A percentile compares a stretch with the other conserved stretches of the same genome.
Evolutionary conservation across 2,329 filamentous ascomycete species (phyloP).

Genomic region (Colletotrichum horii): DNA sequence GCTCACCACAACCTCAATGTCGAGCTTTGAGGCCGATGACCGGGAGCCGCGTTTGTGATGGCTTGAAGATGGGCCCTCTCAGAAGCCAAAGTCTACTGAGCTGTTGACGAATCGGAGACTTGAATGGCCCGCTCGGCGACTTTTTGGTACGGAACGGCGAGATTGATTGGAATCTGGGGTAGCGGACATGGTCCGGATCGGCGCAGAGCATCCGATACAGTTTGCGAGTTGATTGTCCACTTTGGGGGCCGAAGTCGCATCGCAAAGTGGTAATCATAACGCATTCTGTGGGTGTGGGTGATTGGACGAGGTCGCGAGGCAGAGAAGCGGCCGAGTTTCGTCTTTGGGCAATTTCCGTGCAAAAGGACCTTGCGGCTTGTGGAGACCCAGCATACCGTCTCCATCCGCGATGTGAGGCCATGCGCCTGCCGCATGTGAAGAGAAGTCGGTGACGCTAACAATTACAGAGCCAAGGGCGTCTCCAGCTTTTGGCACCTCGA

Average conservation of each 20-base stretch:
- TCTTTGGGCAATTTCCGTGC: neutral
- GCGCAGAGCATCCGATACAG: neutral
- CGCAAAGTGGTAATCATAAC: neutral
- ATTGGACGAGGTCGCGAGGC: neutral
- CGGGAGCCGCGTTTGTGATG: neutral
- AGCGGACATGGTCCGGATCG: neutral
- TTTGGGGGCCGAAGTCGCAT: neutral
- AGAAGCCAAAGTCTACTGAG: neutral
- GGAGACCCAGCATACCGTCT: neutral
- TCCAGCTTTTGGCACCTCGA: neutral
- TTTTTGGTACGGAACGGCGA: neutral
- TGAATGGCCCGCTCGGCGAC: neutral
- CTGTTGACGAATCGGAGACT: neutral
- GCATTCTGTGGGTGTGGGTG: neutral
- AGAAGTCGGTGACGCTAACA: slow-evolving; percentile 17
- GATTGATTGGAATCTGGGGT: neutral
- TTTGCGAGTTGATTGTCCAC: neutral
- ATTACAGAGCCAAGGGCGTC: neutral
- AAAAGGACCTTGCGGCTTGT: neutral
- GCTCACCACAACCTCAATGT: neutral
- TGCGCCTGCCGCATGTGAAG: neutral
- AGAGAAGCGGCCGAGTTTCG: neutral
- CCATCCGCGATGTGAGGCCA: neutral
- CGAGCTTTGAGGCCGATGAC: neutral
- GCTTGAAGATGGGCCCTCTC: neutral